Evolutionary conservation across 164 flowering plant genomes (phyloP).

Genomic region (Santalum album): DNA sequence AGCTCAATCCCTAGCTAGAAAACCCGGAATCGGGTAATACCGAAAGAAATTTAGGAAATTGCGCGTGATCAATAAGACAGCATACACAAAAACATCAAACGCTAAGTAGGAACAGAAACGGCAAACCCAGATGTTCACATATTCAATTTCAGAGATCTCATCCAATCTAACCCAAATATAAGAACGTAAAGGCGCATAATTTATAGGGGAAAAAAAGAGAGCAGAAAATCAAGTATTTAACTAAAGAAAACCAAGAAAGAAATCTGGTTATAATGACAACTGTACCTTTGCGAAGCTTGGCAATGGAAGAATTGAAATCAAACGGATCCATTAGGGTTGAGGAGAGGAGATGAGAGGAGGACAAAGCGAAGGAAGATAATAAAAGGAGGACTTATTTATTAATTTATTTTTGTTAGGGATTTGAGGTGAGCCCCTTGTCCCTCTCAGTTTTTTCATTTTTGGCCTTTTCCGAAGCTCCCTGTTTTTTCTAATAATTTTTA

Average conservation of each 20-base stretch:
- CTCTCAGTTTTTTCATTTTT: not conserved
- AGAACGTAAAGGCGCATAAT: not conserved
- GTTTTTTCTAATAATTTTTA: not conserved
- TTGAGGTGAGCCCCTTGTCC: not conserved
- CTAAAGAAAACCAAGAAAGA: not conserved
- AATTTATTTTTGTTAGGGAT: too few species aligned
- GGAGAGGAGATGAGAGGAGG: conserved; percentile 1
- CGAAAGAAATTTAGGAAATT: not conserved
- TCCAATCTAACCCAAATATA: not conserved
- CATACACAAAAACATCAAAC: not conserved
- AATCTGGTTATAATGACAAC: conserved; percentile 2
- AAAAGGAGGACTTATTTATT: too few species aligned
- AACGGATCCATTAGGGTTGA: conserved; percentile 34
- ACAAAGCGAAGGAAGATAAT: not conserved
- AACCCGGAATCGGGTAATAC: not conserved
- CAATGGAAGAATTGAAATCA: conserved; percentile 21
- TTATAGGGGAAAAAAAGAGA: too few species aligned
- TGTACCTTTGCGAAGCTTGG: conserved; percentile 37
- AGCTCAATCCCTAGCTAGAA: not conserved
- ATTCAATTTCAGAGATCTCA: conserved; percentile 8
- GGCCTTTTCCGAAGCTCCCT: not conserved
- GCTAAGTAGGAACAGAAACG: too few species aligned
- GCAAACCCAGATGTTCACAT: too few species aligned
- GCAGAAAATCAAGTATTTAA: too few species aligned
- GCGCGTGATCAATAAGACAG: not conserved